Percentiles rank a stretch among this genome's conserved stretches.
Conservation (phyloP, 306 rosid genomes). For the Dicorynia guianensis region DNA sequence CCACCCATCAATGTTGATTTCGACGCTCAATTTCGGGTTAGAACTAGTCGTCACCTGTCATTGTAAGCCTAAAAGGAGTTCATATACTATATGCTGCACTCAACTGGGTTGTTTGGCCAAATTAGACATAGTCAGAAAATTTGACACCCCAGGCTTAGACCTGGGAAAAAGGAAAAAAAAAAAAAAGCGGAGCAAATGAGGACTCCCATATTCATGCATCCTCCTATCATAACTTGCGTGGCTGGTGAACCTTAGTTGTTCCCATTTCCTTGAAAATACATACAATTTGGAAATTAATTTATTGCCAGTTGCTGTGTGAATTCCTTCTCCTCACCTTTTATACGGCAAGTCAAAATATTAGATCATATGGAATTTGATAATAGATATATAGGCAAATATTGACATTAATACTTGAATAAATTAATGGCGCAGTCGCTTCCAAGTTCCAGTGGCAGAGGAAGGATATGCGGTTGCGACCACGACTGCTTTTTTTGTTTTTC, state of each 20-base stretch:
- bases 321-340: slow-evolving; percentile 9
- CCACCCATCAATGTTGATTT: too few species aligned
- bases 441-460: neutral
- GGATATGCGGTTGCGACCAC: neutral
- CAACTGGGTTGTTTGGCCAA: slow-evolving; percentile 2
- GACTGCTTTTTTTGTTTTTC: neutral
- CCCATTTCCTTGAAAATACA: slow-evolving; percentile 21
- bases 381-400: neutral
- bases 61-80: neutral
- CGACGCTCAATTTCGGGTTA: slow-evolving; percentile 14
- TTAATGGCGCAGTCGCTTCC: too few species aligned
- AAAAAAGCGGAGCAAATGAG: neutral
- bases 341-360: slow-evolving; percentile 31
- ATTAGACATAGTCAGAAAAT: slow-evolving; percentile 8
- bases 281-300: neutral
- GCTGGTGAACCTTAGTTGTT: slow-evolving; percentile 13
- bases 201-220: neutral
- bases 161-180: too few species aligned
- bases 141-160: neutral
- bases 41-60: neutral
- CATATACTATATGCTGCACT: neutral
- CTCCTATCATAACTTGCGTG: neutral
- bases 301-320: neutral
- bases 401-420: too few species aligned
- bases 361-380: slow-evolving; percentile 5